phyloP scores from a whole-genome alignment of 495 filamentous ascomycete species.

The Staphylotrichum tortipilum region DNA sequence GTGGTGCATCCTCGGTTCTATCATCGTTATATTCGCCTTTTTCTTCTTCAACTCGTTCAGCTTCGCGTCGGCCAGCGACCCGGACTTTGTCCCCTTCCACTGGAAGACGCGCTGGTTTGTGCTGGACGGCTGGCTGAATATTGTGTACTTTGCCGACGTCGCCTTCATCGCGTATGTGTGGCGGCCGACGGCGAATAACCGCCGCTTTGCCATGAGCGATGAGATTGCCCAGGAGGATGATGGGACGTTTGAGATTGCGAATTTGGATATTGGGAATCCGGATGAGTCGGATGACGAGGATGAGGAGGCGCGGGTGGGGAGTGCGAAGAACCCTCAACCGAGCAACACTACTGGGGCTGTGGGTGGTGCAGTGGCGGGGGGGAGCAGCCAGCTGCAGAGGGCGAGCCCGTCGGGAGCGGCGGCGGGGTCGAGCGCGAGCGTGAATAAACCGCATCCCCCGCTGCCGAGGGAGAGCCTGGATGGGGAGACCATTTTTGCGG shows the following conservation, averaged over 20 bases:
- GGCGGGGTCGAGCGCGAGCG: slow-evolving; percentile 8
- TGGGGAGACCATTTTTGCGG: slow-evolving; percentile 89
- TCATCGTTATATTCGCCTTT: slow-evolving; percentile 93
- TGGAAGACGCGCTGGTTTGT: slow-evolving; percentile 98
- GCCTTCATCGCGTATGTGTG: slow-evolving; percentile 92
- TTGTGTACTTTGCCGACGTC: slow-evolving; percentile 91
- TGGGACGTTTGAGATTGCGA: slow-evolving; percentile 84
- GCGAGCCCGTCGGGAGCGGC: slow-evolving; percentile 1
- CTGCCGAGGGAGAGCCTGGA: slow-evolving; percentile 62
- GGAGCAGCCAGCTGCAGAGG: neutral
- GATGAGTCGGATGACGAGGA: slow-evolving; percentile 61
- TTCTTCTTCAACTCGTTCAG: slow-evolving; percentile 92
- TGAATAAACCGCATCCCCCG: slow-evolving; percentile 29
- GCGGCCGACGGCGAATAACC: slow-evolving; percentile 93
- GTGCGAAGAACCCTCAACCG: slow-evolving; percentile 11
- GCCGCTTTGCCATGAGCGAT: slow-evolving; percentile 97
- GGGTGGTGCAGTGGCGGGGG: neutral
- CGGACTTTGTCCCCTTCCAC: slow-evolving; percentile 86
- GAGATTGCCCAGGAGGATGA: slow-evolving; percentile 99
- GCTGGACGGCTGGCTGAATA: slow-evolving; percentile 92
- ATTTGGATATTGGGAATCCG: slow-evolving; percentile 62
- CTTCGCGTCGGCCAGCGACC: slow-evolving; percentile 72
- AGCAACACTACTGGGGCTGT: slow-evolving; percentile 5
- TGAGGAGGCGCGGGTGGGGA: slow-evolving; percentile 39
- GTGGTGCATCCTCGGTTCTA: slow-evolving; percentile 91